Evolutionary conservation across 2,329 filamentous ascomycete genomes (phyloP).

Genomic region (Pyrenophora seminiperda): DNA sequence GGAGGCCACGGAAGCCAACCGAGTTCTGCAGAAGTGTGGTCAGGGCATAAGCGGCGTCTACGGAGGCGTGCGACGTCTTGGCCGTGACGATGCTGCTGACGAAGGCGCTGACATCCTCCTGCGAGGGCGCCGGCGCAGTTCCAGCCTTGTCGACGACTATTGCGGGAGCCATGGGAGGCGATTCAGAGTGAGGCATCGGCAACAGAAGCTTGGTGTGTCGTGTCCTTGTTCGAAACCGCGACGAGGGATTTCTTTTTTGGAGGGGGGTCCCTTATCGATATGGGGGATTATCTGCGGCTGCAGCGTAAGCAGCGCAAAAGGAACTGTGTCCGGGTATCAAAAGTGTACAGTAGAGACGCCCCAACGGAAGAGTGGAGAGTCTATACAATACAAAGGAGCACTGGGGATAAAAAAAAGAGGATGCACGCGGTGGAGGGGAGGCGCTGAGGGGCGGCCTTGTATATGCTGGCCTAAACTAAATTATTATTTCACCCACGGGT

Average conservation of each 20-base stretch:
- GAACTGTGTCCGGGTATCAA: constrained; percentile 26
- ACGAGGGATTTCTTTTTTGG: constrained; percentile 31
- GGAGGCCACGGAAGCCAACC: constrained; percentile 66
- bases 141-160: constrained; percentile 54
- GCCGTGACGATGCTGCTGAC: constrained; percentile 54
- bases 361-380: constrained; percentile 40
- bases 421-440: constrained; percentile 13
- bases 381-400: constrained; percentile 29
- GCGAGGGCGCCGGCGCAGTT: constrained; percentile 50
- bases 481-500: constrained; percentile 29
- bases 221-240: constrained; percentile 8
- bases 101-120: constrained; percentile 54
- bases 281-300: constrained; percentile 13
- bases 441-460: constrained; percentile 22
- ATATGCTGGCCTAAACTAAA: constrained; percentile 30
- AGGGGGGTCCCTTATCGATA: constrained; percentile 44
- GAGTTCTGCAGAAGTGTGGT: constrained; percentile 68
- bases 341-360: constrained; percentile 26
- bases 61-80: constrained; percentile 60
- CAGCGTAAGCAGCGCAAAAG: constrained; percentile 18
- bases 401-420: constrained; percentile 23
- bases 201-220: constrained; percentile 19
- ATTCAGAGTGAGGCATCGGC: constrained; percentile 58
- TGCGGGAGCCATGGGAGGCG: constrained; percentile 55
- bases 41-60: constrained; percentile 69